A percentile compares a stretch with the other conserved stretches of the same genome.
phyloP scores from a whole-genome alignment of 2,329 filamentous ascomycete species.

The Ophiobolus disseminans region DNA sequence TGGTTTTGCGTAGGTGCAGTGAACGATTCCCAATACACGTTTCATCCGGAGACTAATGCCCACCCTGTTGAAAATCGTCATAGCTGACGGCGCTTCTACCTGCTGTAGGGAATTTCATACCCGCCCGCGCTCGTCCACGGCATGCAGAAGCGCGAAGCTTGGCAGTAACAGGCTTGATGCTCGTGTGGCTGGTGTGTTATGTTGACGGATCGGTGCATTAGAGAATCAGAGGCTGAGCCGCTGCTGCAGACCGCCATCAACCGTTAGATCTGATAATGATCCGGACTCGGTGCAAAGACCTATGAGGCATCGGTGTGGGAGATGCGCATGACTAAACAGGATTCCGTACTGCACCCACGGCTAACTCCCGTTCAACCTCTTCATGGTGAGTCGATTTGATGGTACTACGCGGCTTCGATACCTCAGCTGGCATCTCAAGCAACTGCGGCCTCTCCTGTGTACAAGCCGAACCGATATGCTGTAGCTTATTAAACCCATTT shows the following conservation, averaged over 20 bases:
- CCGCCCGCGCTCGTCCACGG: neutral
- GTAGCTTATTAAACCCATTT: slow-evolving; percentile 20
- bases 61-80: slow-evolving; percentile 4
- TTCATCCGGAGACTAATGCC: too few relatives aligned
- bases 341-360: too few relatives aligned
- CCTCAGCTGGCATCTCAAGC: slow-evolving; percentile 5
- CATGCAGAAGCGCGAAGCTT: neutral
- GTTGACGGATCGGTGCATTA: too few relatives aligned
- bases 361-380: too few relatives aligned
- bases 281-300: neutral
- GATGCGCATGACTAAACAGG: neutral
- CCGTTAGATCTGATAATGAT: neutral
- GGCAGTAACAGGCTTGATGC: neutral
- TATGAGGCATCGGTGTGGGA: neutral
- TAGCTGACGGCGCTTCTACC: slow-evolving; percentile 1
- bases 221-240: neutral
- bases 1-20: slow-evolving; percentile 5
- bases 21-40: too few relatives aligned
- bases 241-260: neutral
- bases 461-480: slow-evolving; percentile 8
- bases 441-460: slow-evolving; percentile 1
- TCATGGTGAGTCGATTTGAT: too few relatives aligned
- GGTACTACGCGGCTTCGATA: neutral
- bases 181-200: too few relatives aligned
- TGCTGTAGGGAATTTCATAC: neutral